Evolutionary conservation across 2,329 filamentous ascomycete species (phyloP).

Genomic region (Plenodomus biglobosus): DNA sequence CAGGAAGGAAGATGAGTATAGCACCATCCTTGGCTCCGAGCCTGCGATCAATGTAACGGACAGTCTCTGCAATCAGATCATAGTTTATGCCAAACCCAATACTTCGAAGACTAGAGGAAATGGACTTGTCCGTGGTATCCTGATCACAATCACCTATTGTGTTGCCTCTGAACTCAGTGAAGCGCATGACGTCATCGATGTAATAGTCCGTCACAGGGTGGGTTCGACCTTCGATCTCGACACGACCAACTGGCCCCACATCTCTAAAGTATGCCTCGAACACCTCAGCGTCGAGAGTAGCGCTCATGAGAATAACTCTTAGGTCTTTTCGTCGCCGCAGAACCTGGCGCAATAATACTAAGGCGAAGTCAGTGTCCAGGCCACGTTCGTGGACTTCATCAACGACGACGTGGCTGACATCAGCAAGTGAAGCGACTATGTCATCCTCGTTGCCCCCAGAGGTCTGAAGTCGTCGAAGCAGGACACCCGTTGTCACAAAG

Average conservation of each 20-base stretch:
- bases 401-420: slow-evolving; percentile 92
- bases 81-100: slow-evolving; percentile 85
- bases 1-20: slow-evolving; percentile 93
- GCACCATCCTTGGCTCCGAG: slow-evolving; percentile 74
- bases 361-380: slow-evolving; percentile 89
- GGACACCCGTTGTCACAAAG: slow-evolving; percentile 92
- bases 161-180: slow-evolving; percentile 67
- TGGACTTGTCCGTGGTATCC: slow-evolving; percentile 51
- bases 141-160: slow-evolving; percentile 52
- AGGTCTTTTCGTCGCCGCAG: slow-evolving; percentile 73
- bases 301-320: slow-evolving; percentile 93
- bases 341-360: slow-evolving; percentile 84
- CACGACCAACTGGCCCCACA: slow-evolving; percentile 69
- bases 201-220: slow-evolving; percentile 89
- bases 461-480: slow-evolving; percentile 87
- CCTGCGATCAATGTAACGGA: slow-evolving; percentile 77
- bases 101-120: slow-evolving; percentile 47
- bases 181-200: slow-evolving; percentile 79
- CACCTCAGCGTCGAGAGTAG: slow-evolving; percentile 83
- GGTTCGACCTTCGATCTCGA: slow-evolving; percentile 86
- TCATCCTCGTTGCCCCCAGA: slow-evolving; percentile 79
- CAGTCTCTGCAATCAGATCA: slow-evolving; percentile 76
- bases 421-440: slow-evolving; percentile 76
- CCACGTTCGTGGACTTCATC: slow-evolving; percentile 97
- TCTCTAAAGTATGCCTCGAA: slow-evolving; percentile 83